A percentile compares a stretch with the other conserved stretches of the same genome.
These are phyloP conservation scores for Ophiostoma angusticollis DNA, from an alignment of 2,329 filamentous ascomycete species.

Conservation along the genomic window DNA sequence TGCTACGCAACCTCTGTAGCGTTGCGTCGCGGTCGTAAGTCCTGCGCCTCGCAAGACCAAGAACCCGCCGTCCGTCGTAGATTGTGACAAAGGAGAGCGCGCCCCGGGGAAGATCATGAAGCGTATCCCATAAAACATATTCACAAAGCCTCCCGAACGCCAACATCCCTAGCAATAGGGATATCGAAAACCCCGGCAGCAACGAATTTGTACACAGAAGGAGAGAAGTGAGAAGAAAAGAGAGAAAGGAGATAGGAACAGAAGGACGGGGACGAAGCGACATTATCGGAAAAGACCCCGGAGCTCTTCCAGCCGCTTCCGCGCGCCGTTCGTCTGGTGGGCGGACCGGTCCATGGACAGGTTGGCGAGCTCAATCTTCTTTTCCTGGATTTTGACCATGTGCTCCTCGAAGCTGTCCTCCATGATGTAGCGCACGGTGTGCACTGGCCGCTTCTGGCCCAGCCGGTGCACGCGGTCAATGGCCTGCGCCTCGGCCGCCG, in stretches of 20 bases:
- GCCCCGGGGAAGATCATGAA: no score
- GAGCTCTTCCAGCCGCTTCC: conserved; percentile 33
- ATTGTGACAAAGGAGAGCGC: no score
- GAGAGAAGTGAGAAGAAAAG: neutral
- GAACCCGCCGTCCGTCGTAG: no score
- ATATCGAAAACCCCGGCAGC: neutral
- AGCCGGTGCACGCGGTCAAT: conserved; percentile 86
- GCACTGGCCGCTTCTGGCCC: conserved; percentile 78
- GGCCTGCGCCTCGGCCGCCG: conserved; percentile 85
- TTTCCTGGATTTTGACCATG: conserved; percentile 77
- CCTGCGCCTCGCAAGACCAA: no score
- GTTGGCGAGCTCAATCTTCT: conserved; percentile 84
- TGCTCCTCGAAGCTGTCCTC: conserved; percentile 82
- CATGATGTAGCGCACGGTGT: conserved; percentile 87
- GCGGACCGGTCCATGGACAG: conserved; percentile 32
- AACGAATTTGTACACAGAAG: neutral
- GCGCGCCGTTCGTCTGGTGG: conserved; percentile 32
- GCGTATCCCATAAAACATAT: no score
- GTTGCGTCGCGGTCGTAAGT: no score
- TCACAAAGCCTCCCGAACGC: no score
- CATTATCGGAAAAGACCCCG: conserved; percentile 37
- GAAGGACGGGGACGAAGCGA: no score
- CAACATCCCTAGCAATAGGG: neutral
- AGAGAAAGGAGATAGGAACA: neutral
- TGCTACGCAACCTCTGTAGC: no score